A percentile compares a stretch with the other conserved stretches of the same genome.
These are phyloP conservation scores for Tuber magnatum DNA, from an alignment of 495 filamentous ascomycete species.

Conservation along the genomic window DNA sequence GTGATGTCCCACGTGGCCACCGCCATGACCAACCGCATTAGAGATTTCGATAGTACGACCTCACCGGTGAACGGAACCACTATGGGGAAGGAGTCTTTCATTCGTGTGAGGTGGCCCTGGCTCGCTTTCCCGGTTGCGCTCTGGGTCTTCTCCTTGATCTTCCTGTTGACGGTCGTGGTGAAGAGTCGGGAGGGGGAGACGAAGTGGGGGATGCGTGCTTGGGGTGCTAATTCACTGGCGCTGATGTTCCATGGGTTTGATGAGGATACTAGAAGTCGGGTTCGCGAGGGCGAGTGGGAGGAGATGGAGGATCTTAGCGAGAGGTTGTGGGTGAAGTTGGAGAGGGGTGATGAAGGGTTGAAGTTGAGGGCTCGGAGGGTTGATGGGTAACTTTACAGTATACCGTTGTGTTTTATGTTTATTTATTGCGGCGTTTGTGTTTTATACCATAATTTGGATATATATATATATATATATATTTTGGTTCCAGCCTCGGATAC, in stretches of 20 bases:
- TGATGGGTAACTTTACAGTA: constrained; percentile 1
- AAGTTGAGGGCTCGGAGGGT: constrained; percentile 18
- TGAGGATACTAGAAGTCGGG: constrained; percentile 11
- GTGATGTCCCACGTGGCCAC: constrained; percentile 21
- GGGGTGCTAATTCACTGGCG: constrained; percentile 26
- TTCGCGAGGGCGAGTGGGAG: constrained; percentile 26
- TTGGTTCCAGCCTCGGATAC: not conserved
- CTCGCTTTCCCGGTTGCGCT: constrained; percentile 27
- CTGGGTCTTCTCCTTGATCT: constrained; percentile 24
- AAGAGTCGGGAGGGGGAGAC: constrained; percentile 9
- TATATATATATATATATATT: no score
- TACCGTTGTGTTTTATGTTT: not conserved
- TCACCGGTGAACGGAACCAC: constrained; percentile 7
- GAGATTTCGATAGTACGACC: constrained; percentile 9
- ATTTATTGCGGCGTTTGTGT: not conserved
- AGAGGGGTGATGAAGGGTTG: constrained; percentile 11
- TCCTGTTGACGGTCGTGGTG: constrained; percentile 15
- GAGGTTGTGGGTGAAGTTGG: constrained; percentile 30
- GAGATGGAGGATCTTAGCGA: constrained; percentile 27
- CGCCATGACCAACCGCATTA: constrained; percentile 20
- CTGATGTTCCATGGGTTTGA: constrained; percentile 33
- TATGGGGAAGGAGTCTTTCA: not conserved
- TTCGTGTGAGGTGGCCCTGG: constrained; percentile 29
- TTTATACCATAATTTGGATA: not conserved
- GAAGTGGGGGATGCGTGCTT: constrained; percentile 22